Base-by-base conservation (phyloP, 208 protist species). In the Trypanosoma avium region DNA sequence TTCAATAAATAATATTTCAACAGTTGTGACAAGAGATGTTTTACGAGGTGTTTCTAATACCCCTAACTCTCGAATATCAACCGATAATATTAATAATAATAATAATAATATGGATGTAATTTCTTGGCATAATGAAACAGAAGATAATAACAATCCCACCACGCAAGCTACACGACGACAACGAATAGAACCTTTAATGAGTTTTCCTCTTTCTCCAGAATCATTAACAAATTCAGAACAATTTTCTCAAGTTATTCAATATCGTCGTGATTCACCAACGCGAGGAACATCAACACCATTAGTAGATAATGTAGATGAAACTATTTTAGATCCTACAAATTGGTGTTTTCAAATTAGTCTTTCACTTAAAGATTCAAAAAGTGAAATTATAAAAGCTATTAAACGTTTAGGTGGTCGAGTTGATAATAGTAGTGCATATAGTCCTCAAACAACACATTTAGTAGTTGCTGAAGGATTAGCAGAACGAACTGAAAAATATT, bases 401-500 rank as follows among this genome's bases (percentile, higher is more conserved):
- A 32, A 21, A 19, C 46, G 66, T 33, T 70, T 93, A 22, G 82
- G 82, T 56, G 63, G 70, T n/a, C 30, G 48, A 27, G 75, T 90
- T 19, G 81, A 88, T 35, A 60, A 66, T 21, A 61, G 71, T 48
- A 77, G 57, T 33, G 45, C 56, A 40, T 90, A 83, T 61, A 75
- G 67, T 30, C 66, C 57, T 19, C 27, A 48, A 15, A 77, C 74
- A 38, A 84, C 79, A 45, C 84, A 84, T 43, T 75, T 91, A 10
- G 61, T 93, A 21, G 76, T 72, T 24, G 77, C 77, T 13, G 81
- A 89, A 33, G 84, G 87, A 24, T 59, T 85, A 52, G 77, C 80
- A 3, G 84, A 93, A 75, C 76, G 87, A 10, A 93, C 83, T 26
- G 84, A 90, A 64, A 91, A 89, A 66, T 93, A 82, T 40, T 57